Percentiles rank a stretch among this genome's conserved stretches.
phyloP scores from a whole-genome alignment of 2,329 filamentous ascomycete species.

The Fusarium penzigii region DNA sequence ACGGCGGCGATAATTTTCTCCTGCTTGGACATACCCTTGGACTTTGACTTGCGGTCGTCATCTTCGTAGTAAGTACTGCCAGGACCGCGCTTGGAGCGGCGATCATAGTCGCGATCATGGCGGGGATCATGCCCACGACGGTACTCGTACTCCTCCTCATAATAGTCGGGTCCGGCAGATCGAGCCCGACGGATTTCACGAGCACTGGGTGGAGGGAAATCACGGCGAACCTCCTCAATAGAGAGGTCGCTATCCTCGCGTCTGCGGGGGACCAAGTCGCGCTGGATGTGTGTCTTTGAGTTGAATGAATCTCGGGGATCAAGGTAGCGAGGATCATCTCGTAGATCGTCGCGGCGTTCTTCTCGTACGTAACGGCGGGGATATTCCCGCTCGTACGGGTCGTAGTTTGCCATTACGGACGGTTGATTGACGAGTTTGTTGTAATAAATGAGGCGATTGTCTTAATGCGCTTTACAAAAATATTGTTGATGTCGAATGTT shows the following conservation, averaged over 20 bases:
- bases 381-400: constrained; percentile 55
- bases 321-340: constrained; percentile 54
- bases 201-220: constrained; percentile 73
- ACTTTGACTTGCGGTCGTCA: constrained; percentile 53
- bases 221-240: constrained; percentile 79
- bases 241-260: constrained; percentile 75
- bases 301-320: constrained; percentile 53
- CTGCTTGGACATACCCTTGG: constrained; percentile 55
- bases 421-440: constrained; percentile 7
- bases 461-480: not conserved
- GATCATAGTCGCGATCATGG: constrained; percentile 41
- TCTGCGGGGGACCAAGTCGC: constrained; percentile 57
- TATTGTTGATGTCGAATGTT: not conserved
- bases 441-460: not conserved
- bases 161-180: constrained; percentile 62
- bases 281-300: constrained; percentile 45
- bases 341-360: constrained; percentile 52
- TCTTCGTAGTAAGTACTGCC: constrained; percentile 58
- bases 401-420: constrained; percentile 48
- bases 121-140: constrained; percentile 52
- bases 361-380: constrained; percentile 55
- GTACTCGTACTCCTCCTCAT: constrained; percentile 55
- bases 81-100: constrained; percentile 48
- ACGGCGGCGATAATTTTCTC: constrained; percentile 69
- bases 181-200: constrained; percentile 60